Evolutionary conservation across 2,329 filamentous ascomycete species (phyloP), one percentile per base, ranked within the genome.

Genomic region (Xylariales sp.): DNA sequence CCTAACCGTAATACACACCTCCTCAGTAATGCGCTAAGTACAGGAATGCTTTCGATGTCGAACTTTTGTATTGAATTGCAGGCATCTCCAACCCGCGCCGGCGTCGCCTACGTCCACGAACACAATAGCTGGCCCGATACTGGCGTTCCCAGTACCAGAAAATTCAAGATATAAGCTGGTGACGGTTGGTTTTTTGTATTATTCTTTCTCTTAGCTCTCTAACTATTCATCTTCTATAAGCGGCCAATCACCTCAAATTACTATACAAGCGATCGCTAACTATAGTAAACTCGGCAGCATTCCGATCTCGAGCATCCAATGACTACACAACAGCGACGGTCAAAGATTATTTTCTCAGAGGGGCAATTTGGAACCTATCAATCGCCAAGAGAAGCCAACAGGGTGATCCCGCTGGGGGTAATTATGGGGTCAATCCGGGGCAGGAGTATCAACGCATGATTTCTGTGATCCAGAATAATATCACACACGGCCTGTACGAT

Each of bases 161-260:
- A 72, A 14, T 36, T 72, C 6, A 63, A 55, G 45, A 64, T 32
- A 69, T 72, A 34, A 34, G 54, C n/a, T 23, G 36, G 1, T 64
- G 66, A 66, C 48, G 65, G 18, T 36, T 55, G 3, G 10, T 52
- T 9, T 68, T 54, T 12, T 70, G 68, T 34, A 41, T 65, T 9
- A 2, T 68, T 28, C 43, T 72, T 10, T 57, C 62, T 12, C 12
- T 69, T 3, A 69, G 63, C 55, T 69, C 70, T 14, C 32, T 70
- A 8, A 68, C 70, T 2, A 64, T 70, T 34, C 70, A 72, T 57
- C 70, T 72, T 23, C 53, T 71, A 70, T 71, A 48, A 67, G 67
- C 14, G 30, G 30, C 43, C 4, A 18, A 46, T n/a, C 16, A 9
- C 9, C 36, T 28, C 43, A 36, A 5, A 5, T 30, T 5, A 9